phyloP scores from a whole-genome alignment of 306 rosid genomes.

The Heteromeles arbutifolia region DNA sequence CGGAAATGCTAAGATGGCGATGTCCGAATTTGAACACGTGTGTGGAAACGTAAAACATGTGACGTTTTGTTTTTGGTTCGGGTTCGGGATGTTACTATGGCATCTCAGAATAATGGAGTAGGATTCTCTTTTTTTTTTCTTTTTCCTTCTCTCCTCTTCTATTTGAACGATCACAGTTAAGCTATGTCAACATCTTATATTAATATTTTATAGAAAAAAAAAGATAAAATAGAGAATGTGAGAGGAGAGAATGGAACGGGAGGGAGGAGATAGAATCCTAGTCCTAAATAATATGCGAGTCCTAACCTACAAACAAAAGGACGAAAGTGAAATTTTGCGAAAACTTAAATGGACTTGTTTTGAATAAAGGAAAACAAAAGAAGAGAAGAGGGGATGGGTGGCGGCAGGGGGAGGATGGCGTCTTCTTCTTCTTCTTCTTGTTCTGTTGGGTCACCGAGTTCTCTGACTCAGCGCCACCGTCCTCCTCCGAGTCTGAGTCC shows the following conservation, averaged over 20 bases:
- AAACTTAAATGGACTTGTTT: not conserved
- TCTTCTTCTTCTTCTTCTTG: not conserved
- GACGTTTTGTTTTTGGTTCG: not conserved
- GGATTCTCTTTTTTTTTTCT: rapidly evolving
- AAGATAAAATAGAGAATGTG: too few relatives aligned
- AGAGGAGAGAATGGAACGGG: too few relatives aligned
- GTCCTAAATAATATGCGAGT: too few relatives aligned
- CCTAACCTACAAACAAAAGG: not conserved
- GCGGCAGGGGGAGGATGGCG: not conserved
- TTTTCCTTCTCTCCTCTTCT: rapidly evolving
- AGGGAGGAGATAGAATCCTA: too few relatives aligned
- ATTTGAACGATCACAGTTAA: rapidly evolving
- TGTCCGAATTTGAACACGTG: too few relatives aligned
- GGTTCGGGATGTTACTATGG: too few relatives aligned
- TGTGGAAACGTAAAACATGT: too few relatives aligned
- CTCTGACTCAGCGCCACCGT: not conserved
- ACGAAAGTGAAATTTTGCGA: not conserved
- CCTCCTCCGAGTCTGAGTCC: not conserved
- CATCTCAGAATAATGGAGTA: not conserved
- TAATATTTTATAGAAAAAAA: too few relatives aligned
- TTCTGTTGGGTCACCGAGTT: not conserved
- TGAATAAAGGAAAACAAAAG: not conserved
- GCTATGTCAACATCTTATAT: too few relatives aligned
- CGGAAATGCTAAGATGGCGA: not conserved
- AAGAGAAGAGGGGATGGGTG: not conserved